Base-by-base conservation (phyloP, 768 basidiomycete species). In the Kwoniella europaea region DNA sequence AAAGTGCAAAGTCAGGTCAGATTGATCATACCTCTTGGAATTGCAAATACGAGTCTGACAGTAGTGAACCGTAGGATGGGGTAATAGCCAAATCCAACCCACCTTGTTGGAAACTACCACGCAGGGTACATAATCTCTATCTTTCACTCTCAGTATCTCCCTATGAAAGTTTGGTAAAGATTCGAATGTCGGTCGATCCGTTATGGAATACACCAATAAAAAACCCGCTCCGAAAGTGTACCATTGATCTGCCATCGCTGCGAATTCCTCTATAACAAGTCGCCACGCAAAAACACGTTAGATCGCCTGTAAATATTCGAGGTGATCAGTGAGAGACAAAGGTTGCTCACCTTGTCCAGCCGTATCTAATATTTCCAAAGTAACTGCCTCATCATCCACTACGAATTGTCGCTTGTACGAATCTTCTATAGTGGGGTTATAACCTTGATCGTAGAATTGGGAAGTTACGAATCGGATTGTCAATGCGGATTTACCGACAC, bases 301-400 rank as follows among this genome's bases (percentile, higher is more conserved):
- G n/a, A 61, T 61, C 29, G 16, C 15, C 43, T 18, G 43, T 43
- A 24, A 20, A 18, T 29, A 63, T 13, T n/a, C 20, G 29, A 22
- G 2, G 29, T 13, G 50, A 16, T n/a, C 4, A 58, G 27, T 10
- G 46, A 43, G 12, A 13, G 44, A 16, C 16, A 12, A 41, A 13
- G 55, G 18, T 10, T 29, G 6, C 79, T 50, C 60, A 81, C 80
- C 78, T 67, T 87, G 86, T 10, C 86, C 86, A 1, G 86, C 86
- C 3, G 86, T 87, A 69, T 87, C 86, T n/a, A 87, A 80, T 15
- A 87, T 85, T 67, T 87, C 86, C 22, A 87, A 76, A 46, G 85
- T 73, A 0, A 86, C 86, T 12, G 85, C 85, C 74, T 86, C 86
- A 22, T 85, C 85, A 71, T 86, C 86, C 46, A 87, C 84, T 63